Evolutionary conservation across 2,329 filamentous ascomycete species (phyloP).

Genomic region (Ustulina deusta): DNA sequence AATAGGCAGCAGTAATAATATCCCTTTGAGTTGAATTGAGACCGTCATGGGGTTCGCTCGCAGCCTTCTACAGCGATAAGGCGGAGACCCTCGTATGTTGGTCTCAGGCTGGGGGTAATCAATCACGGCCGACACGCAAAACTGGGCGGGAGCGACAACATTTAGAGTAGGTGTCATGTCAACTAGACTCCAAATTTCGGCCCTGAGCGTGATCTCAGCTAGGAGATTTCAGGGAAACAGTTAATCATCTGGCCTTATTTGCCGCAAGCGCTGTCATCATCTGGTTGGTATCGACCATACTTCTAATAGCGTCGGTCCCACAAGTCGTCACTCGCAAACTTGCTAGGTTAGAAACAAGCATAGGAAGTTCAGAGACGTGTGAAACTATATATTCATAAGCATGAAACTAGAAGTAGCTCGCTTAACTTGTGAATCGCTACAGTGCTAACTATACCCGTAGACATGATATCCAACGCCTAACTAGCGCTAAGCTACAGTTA

Average conservation of each 20-base stretch:
- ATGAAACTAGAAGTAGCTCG: conserved; percentile 20
- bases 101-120: too few relatives aligned
- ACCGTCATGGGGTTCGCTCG: too few relatives aligned
- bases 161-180: too few relatives aligned
- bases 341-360: not conserved
- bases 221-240: not conserved
- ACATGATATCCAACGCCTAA: conserved; percentile 15
- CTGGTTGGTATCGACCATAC: not conserved
- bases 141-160: too few relatives aligned
- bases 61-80: too few relatives aligned
- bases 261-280: not conserved
- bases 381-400: not conserved
- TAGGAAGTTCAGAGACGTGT: not conserved
- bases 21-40: too few relatives aligned
- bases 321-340: not conserved
- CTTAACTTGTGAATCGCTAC: conserved; percentile 10
- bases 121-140: too few relatives aligned
- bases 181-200: not conserved
- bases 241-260: not conserved
- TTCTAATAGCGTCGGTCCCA: not conserved
- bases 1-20: too few relatives aligned
- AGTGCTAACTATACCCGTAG: conserved; percentile 9
- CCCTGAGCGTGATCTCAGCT: not conserved
- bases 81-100: too few relatives aligned
- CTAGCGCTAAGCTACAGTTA: conserved; percentile 8